phyloP scores from a whole-genome alignment of 495 filamentous ascomycete genomes.

The Hyaloscypha variabilis region DNA sequence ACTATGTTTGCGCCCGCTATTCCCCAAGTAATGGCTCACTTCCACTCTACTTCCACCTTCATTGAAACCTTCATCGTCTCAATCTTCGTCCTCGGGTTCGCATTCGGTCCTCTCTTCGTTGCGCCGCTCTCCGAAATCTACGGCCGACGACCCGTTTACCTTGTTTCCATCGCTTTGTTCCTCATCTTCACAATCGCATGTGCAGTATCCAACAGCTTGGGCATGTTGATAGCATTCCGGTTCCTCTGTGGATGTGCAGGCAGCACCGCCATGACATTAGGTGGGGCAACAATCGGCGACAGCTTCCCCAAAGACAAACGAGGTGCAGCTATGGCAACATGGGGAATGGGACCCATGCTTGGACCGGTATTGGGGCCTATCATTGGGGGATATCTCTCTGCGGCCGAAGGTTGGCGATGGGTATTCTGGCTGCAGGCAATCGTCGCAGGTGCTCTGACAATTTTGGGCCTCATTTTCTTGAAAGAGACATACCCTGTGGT shows the following conservation, averaged over 20 bases:
- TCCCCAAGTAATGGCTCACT: constrained; percentile 54
- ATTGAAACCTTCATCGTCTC: constrained; percentile 65
- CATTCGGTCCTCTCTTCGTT: constrained; percentile 58
- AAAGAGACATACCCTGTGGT: constrained; percentile 54
- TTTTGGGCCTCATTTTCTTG: constrained; percentile 35
- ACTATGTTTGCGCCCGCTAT: constrained; percentile 77
- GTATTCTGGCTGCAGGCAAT: constrained; percentile 67
- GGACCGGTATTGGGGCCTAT: constrained; percentile 69
- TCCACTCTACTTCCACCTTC: constrained; percentile 58
- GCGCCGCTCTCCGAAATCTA: constrained; percentile 68
- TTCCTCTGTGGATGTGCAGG: constrained; percentile 59
- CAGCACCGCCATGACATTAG: constrained; percentile 53
- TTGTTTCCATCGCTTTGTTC: constrained; percentile 52
- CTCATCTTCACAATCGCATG: constrained; percentile 59
- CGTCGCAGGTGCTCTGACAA: constrained; percentile 48
- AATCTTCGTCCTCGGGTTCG: constrained; percentile 76
- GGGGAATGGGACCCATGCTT: constrained; percentile 63
- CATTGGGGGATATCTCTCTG: constrained; percentile 65
- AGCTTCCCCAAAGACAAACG: constrained; percentile 63
- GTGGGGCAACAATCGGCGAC: constrained; percentile 63
- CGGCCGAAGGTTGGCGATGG: constrained; percentile 74
- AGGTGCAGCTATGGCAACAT: constrained; percentile 63
- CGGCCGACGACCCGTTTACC: constrained; percentile 59
- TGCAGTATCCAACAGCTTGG: constrained; percentile 54
- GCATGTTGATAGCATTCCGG: constrained; percentile 56